phyloP scores from a whole-genome alignment of 192 early-diverging fungal species.

The Phycomyces nitens region DNA sequence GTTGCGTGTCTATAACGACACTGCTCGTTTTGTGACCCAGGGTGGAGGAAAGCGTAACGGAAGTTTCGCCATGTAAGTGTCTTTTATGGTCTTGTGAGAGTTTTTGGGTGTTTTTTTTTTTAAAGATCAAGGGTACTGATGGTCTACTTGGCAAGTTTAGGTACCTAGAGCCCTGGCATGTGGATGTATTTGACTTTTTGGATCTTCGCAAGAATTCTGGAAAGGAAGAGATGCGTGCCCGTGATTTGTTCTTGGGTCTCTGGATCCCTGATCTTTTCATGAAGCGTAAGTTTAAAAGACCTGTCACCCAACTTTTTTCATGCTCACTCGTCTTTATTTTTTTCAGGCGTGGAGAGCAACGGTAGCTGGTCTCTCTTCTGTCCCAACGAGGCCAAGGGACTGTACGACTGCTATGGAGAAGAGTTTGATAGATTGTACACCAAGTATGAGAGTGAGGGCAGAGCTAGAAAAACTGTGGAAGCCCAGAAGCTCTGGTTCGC shows the following conservation, averaged over 20 bases:
- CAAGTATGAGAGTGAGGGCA: slow-evolving; percentile 81
- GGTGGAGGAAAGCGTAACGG: slow-evolving; percentile 96
- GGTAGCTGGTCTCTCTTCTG: slow-evolving; percentile 93
- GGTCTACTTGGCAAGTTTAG: slow-evolving; percentile 9
- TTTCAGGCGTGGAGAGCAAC: slow-evolving; percentile 67
- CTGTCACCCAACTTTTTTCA: no score
- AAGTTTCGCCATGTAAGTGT: slow-evolving; percentile 80
- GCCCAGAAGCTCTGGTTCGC: slow-evolving; percentile 97
- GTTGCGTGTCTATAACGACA: slow-evolving; percentile 97
- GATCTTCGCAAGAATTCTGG: slow-evolving; percentile 96
- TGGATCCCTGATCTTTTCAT: slow-evolving; percentile 98
- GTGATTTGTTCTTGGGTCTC: slow-evolving; percentile 92
- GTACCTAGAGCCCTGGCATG: slow-evolving; percentile 97
- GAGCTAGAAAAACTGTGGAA: slow-evolving; percentile 75
- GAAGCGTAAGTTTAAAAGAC: slow-evolving; percentile 67
- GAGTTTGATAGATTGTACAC: slow-evolving; percentile 82
- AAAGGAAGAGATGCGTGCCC: slow-evolving; percentile 92
- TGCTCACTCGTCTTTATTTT: no score
- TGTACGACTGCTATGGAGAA: slow-evolving; percentile 84
- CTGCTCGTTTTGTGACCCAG: slow-evolving; percentile 95
- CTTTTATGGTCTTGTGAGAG: no score
- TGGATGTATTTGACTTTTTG: slow-evolving; percentile 93
- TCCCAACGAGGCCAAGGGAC: slow-evolving; percentile 85
- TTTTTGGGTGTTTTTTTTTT: no score
- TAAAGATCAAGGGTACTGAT: not conserved